Evolutionary conservation across 2,329 filamentous ascomycete species (phyloP), one percentile per base, ranked within the genome.

Genomic region (Penicillium sp.): DNA sequence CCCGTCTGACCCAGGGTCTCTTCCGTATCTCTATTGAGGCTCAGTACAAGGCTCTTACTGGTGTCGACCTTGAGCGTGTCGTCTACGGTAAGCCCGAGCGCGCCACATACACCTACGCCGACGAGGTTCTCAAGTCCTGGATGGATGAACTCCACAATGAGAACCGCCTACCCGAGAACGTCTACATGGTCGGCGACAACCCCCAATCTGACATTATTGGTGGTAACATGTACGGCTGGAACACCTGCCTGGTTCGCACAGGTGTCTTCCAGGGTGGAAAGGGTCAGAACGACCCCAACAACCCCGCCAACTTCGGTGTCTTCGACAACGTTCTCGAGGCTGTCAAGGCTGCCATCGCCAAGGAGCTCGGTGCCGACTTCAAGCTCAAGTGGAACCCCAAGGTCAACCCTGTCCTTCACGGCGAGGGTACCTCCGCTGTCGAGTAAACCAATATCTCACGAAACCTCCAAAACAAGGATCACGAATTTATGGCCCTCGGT

Each of bases 201-300:
- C 83, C 83, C 5, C 80, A 80, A 17, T 84, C 80, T 17, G 83
- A 87, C 60, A 86, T 87, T 57, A 75, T 84, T 49, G 84, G 84
- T 47, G 84, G 84, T 47, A 88, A 88, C 75, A 84, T 83, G 77
- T 87, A 88, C 65, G 83, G 83, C 45, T 88, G 84, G 85, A 88
- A 88, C 69, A 87, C 84, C 3, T 87, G 84, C 59, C 69, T 88
- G 39, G 84, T 88, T 41, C 79, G 84, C 59, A 88, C 84, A 0
- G 85, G 85, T 68, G 84, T 88, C 33, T 87, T 84, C 77, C 82
- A 86, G 69, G 84, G 84, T 47, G 51, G 51, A 27, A 41, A 50
- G 17, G 83, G 79, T 13, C 83, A 80, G 43, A 88, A 88, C 60
- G 85, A 88, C 59, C 76, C 83, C 64, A 74, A 86, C 68, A 88